phyloP scores from a whole-genome alignment of 306 rosid genomes.

The Citrullus amarus region DNA sequence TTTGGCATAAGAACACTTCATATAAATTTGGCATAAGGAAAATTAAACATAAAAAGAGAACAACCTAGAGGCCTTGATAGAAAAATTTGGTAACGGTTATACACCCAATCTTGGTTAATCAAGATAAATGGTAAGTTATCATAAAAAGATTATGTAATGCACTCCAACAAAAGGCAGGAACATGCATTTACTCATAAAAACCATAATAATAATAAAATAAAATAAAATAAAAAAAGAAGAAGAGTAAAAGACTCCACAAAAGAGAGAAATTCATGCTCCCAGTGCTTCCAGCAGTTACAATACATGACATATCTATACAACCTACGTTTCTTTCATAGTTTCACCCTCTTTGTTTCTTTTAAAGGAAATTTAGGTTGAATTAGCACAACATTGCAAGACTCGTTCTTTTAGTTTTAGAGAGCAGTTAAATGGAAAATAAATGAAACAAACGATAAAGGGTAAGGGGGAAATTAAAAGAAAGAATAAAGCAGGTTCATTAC shows the following conservation, averaged over 20 bases:
- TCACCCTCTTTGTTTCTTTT: background rate
- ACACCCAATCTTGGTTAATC: background rate
- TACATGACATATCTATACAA: no score
- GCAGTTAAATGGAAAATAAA: background rate
- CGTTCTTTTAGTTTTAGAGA: background rate
- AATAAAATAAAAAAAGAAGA: no score
- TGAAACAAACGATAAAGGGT: background rate
- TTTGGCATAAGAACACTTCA: no score
- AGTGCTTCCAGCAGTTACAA: background rate
- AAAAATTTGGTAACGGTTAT: background rate
- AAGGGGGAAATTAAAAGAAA: background rate
- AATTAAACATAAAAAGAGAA: background rate
- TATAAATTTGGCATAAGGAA: background rate
- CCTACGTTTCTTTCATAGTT: background rate
- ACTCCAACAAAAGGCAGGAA: no score
- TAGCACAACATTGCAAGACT: no score
- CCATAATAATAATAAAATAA: background rate
- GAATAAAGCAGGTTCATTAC: slow-evolving; percentile 17
- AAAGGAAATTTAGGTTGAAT: background rate
- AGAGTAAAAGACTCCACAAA: no score
- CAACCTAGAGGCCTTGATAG: background rate
- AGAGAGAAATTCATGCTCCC: background rate
- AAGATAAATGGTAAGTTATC: background rate
- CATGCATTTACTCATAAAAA: no score
- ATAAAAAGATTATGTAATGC: background rate